These are phyloP conservation scores for Flaveria floridana DNA, from an alignment of 140 eudicot genomes.

Conservation along the genomic window DNA sequence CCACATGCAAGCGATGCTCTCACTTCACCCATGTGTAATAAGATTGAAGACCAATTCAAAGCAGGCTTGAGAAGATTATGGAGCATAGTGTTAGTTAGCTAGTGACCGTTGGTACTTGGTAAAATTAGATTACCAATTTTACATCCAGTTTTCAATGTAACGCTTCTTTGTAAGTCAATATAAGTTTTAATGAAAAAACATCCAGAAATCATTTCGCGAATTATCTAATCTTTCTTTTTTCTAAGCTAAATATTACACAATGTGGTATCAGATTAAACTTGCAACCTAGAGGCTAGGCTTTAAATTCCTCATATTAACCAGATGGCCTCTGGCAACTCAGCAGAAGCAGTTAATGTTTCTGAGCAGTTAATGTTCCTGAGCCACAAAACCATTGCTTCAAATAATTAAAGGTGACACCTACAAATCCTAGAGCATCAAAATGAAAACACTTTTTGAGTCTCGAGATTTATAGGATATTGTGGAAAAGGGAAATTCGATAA, in stretches of 20 bases:
- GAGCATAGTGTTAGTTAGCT: not conserved
- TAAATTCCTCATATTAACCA: not conserved
- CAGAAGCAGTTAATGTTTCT: not conserved
- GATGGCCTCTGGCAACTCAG: not conserved
- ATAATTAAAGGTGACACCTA: not conserved
- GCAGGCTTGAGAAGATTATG: not conserved
- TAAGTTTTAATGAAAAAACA: no score
- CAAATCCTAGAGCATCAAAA: not conserved
- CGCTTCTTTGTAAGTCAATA: not conserved
- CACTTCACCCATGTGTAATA: conserved; percentile 1
- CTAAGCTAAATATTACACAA: not conserved
- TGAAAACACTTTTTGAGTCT: not conserved
- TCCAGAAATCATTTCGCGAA: not conserved
- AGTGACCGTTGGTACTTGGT: not conserved
- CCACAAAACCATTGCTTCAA: not conserved
- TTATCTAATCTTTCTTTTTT: no score
- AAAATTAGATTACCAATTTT: not conserved
- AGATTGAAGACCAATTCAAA: not conserved
- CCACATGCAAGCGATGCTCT: not conserved
- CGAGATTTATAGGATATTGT: not conserved
- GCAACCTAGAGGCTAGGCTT: not conserved
- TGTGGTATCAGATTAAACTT: not conserved
- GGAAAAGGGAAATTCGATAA: not conserved
- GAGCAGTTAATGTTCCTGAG: not conserved
- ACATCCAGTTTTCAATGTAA: not conserved